Conservation (phyloP, 768 basidiomycete genomes). For the Mycena alexandri region DNA sequence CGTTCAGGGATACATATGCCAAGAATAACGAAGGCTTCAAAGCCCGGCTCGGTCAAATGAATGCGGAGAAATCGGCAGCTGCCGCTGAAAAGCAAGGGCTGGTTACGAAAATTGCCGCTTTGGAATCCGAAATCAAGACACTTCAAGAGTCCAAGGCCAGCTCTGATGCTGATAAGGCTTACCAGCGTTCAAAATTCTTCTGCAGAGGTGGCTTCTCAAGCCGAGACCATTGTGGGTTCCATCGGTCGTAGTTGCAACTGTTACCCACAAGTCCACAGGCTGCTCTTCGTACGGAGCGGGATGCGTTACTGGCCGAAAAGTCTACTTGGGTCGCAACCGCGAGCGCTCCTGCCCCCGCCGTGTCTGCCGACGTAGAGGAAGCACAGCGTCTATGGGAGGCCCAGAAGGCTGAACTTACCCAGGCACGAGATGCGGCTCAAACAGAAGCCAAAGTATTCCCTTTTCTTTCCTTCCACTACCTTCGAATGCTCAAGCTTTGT, state of each 20-base stretch:
- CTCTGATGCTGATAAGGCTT: constrained; percentile 39
- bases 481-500: constrained; percentile 13
- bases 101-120: constrained; percentile 52
- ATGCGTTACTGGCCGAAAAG: constrained; percentile 73
- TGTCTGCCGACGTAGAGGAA: constrained; percentile 45
- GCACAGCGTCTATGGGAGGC: constrained; percentile 62
- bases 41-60: constrained; percentile 50
- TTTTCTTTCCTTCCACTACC: background rate
- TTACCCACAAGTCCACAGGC: constrained; percentile 52
- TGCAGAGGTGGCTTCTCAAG: constrained; percentile 48
- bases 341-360: constrained; percentile 40
- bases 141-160: constrained; percentile 44
- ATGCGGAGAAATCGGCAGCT: constrained; percentile 51
- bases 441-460: constrained; percentile 66
- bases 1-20: constrained; percentile 42
- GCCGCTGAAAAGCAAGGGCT: constrained; percentile 54
- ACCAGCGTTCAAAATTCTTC: constrained; percentile 36
- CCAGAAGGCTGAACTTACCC: constrained; percentile 70
- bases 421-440: constrained; percentile 71
- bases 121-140: constrained; percentile 53
- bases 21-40: constrained; percentile 42
- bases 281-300: constrained; percentile 68
- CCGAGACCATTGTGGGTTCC: constrained; percentile 53
- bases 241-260: background rate
- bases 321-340: constrained; percentile 54